Percentiles rank a stretch among this genome's conserved stretches.
These are phyloP conservation scores for Phaseolus lunatus DNA, from an alignment of 306 rosid genomes.

Conservation along the genomic window DNA sequence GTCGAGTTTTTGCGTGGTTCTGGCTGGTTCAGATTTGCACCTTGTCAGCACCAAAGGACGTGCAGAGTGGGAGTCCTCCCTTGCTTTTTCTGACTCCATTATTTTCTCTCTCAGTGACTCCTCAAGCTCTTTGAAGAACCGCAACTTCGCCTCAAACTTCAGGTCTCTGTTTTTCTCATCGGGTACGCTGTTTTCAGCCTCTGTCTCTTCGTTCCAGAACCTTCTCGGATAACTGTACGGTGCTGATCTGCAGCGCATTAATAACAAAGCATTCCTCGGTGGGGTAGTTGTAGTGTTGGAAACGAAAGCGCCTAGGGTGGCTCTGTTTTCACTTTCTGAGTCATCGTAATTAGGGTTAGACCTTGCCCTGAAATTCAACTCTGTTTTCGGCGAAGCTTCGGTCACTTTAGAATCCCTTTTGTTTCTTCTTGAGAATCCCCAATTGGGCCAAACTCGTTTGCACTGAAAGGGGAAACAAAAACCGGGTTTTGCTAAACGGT, in stretches of 20 bases:
- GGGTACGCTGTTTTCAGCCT: slow-evolving; percentile 31
- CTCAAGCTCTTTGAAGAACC: slow-evolving; percentile 49
- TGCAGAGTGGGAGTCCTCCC: slow-evolving; percentile 40
- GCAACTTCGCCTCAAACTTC: slow-evolving; percentile 48
- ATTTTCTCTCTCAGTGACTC: slow-evolving; percentile 50
- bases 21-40: slow-evolving; percentile 85
- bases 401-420: slow-evolving; percentile 42
- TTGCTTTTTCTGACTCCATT: slow-evolving; percentile 41
- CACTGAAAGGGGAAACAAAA: slow-evolving; percentile 13
- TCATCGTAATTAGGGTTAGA: neutral
- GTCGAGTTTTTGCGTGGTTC: slow-evolving; percentile 60
- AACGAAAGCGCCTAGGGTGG: slow-evolving; percentile 35
- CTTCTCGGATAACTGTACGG: slow-evolving; percentile 56
- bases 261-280: slow-evolving; percentile 73
- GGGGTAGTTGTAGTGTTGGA: slow-evolving; percentile 51
- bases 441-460: slow-evolving; percentile 52
- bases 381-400: slow-evolving; percentile 45
- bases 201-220: slow-evolving; percentile 58
- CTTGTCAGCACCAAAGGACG: slow-evolving; percentile 66
- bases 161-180: slow-evolving; percentile 42
- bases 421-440: slow-evolving; percentile 55
- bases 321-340: slow-evolving; percentile 46
- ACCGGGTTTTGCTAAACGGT: slow-evolving; percentile 44
- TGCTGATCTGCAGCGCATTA: slow-evolving; percentile 84
- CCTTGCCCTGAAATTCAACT: slow-evolving; percentile 34